phyloP scores from a whole-genome alignment of 441 rosid genomes.

The Populus trichocarpa region DNA sequence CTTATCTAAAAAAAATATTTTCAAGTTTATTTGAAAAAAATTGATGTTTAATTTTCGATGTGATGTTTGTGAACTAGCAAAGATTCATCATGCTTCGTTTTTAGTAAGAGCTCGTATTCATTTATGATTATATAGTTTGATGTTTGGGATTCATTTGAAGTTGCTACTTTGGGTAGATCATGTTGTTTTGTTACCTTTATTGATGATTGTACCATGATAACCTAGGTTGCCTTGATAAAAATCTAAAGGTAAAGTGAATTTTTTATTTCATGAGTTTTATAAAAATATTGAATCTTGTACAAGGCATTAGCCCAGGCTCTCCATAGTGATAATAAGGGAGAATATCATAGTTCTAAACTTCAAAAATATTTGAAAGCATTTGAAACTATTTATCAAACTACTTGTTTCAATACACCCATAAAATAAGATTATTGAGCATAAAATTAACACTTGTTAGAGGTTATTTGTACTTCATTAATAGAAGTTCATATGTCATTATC shows the following conservation, averaged over 20 bases:
- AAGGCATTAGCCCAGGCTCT: background rate
- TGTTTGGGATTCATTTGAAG: background rate
- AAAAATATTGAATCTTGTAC: background rate
- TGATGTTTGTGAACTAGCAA: constrained; percentile 3
- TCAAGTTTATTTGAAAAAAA: background rate
- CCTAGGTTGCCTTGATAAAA: background rate
- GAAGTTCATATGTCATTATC: background rate
- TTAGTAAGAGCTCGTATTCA: background rate
- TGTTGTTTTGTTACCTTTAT: constrained; percentile 12
- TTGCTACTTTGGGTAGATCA: background rate
- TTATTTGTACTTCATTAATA: background rate
- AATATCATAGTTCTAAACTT: background rate
- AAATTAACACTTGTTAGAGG: background rate
- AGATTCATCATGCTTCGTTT: background rate
- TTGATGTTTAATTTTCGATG: background rate
- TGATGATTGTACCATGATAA: constrained; percentile 8
- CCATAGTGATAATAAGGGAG: background rate
- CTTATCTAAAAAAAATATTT: background rate
- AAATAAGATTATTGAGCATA: background rate
- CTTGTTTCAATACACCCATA: background rate
- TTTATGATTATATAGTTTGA: background rate
- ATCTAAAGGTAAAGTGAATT: background rate
- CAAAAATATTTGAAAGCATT: background rate
- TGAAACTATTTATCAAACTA: background rate
- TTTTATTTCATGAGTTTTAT: background rate